A percentile compares a stretch with the other conserved stretches of the same genome.
These are phyloP conservation scores for Backusella westeae DNA, from an alignment of 192 early-diverging fungal genomes.

Conservation along the genomic window DNA sequence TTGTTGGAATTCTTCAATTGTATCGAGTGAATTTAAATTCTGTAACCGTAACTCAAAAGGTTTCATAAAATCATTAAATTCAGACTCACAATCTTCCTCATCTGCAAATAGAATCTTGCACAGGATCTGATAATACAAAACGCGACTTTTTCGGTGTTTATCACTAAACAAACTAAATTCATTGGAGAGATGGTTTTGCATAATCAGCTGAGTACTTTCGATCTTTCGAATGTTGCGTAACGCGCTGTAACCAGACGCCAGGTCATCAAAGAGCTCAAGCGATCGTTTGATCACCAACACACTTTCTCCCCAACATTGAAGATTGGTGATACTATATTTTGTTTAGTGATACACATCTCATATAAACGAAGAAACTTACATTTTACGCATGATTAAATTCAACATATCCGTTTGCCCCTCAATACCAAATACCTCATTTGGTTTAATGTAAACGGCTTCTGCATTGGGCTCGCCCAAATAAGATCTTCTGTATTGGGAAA, in stretches of 20 bases:
- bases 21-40: conserved; percentile 48
- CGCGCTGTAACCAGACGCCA: conserved; percentile 67
- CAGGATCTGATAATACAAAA: conserved; percentile 75
- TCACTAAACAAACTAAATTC: conserved; percentile 72
- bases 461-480: conserved; percentile 69
- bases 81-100: conserved; percentile 51
- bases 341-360: background rate
- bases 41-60: conserved; percentile 61
- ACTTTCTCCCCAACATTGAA: conserved; percentile 59
- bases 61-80: conserved; percentile 69
- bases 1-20: conserved; percentile 53
- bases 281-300: conserved; percentile 57
- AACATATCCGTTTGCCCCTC: conserved; percentile 59
- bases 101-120: conserved; percentile 73
- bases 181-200: conserved; percentile 68
- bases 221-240: conserved; percentile 74
- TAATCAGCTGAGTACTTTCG: conserved; percentile 63
- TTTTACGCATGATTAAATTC: conserved; percentile 61
- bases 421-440: conserved; percentile 64
- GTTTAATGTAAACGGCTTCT: conserved; percentile 57
- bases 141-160: conserved; percentile 57
- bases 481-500: conserved; percentile 68
- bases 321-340: conserved; percentile 51
- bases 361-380: conserved; percentile 37
- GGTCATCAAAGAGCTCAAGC: conserved; percentile 72